These are phyloP conservation scores for Stemphylium vesicarium DNA, from an alignment of 2,329 filamentous ascomycete genomes.

Conservation along the genomic window DNA sequence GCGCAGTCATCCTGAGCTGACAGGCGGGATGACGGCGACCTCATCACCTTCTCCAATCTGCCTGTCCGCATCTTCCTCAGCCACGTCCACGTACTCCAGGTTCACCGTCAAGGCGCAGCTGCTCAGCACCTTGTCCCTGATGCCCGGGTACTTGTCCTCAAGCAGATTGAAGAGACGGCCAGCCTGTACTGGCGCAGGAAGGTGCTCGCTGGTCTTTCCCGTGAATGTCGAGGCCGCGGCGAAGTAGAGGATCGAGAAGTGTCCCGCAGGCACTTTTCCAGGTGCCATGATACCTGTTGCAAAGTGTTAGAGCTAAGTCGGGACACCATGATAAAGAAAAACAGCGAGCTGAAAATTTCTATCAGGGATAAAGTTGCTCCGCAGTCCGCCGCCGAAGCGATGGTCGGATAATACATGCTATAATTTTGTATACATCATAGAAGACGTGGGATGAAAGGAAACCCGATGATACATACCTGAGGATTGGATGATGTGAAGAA, in stretches of 20 bases:
- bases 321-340: not conserved
- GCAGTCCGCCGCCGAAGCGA: constrained; percentile 38
- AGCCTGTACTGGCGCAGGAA: constrained; percentile 71
- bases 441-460: constrained; percentile 1
- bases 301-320: constrained; percentile 21
- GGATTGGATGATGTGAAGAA: constrained; percentile 14
- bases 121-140: constrained; percentile 70
- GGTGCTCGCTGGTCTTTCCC: constrained; percentile 67
- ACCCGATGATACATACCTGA: constrained; percentile 26
- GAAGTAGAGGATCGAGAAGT: constrained; percentile 85
- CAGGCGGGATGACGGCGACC: constrained; percentile 85
- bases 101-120: constrained; percentile 82
- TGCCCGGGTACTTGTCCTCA: constrained; percentile 73
- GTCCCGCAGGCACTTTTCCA: constrained; percentile 62
- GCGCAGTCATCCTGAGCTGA: constrained; percentile 70
- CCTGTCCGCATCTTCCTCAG: constrained; percentile 57
- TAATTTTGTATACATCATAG: constrained; percentile 49
- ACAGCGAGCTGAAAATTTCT: constrained; percentile 13
- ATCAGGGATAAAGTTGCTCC: constrained; percentile 45
- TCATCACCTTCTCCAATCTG: constrained; percentile 77
- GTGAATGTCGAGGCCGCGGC: constrained; percentile 76
- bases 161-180: constrained; percentile 69
- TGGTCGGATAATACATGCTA: constrained; percentile 60
- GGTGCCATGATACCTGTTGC: constrained; percentile 43
- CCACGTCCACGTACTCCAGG: constrained; percentile 77